A percentile compares a stretch with the other conserved stretches of the same genome.
These are phyloP conservation scores for Linnemannia zychae DNA, from an alignment of 192 early-diverging fungal species.

Conservation along the genomic window DNA sequence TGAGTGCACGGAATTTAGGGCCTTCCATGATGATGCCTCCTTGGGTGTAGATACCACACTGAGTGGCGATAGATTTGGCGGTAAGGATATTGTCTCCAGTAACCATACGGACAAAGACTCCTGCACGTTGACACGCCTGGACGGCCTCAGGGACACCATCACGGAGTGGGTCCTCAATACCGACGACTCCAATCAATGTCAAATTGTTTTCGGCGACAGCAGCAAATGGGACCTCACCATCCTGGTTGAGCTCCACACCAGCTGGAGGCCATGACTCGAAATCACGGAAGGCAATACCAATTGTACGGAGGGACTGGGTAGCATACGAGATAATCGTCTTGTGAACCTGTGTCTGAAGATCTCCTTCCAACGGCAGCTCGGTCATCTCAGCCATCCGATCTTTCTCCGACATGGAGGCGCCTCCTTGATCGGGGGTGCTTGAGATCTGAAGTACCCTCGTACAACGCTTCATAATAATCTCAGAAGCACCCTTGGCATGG, in stretches of 20 bases:
- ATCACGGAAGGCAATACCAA: conserved; percentile 89
- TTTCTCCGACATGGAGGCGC: conserved; percentile 14
- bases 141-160: conserved; percentile 96
- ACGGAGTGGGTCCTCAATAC: conserved; percentile 97
- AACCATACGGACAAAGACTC: conserved; percentile 98
- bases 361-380: conserved; percentile 38
- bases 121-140: conserved; percentile 87
- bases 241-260: conserved; percentile 49
- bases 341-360: conserved; percentile 52
- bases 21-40: conserved; percentile 97
- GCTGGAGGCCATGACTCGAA: conserved; percentile 74
- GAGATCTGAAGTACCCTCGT: conserved; percentile 63
- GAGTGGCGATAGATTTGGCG: conserved; percentile 93
- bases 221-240: conserved; percentile 68
- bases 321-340: conserved; percentile 81
- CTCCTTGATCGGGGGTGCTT: conserved; percentile 4
- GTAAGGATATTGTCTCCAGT: conserved; percentile 98
- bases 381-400: conserved; percentile 28
- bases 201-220: conserved; percentile 70
- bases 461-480: conserved; percentile 83
- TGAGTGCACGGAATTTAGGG: conserved; percentile 89
- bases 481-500: conserved; percentile 95
- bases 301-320: conserved; percentile 88
- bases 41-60: conserved; percentile 91
- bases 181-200: conserved; percentile 90